phyloP scores from a whole-genome alignment of 257 asterid species.

The Solanum clarkiae region DNA sequence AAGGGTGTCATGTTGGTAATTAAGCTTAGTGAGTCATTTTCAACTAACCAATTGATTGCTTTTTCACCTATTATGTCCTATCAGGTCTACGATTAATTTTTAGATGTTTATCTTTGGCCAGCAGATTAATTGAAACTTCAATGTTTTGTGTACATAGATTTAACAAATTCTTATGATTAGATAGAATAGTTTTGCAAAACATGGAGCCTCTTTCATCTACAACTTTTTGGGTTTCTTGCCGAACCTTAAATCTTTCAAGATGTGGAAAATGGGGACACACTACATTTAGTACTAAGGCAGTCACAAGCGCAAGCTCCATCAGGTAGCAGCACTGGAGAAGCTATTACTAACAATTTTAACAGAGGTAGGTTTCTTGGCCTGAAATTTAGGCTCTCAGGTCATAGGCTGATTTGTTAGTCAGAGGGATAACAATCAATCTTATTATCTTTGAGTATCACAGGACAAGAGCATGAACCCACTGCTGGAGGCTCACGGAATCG shows the following conservation, averaged over 20 bases:
- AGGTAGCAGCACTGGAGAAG: slow-evolving; percentile 32
- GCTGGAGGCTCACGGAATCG: slow-evolving; percentile 46
- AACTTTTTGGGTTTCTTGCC: not conserved
- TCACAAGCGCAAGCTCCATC: slow-evolving; percentile 41
- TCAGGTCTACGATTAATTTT: not conserved
- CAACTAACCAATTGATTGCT: not conserved
- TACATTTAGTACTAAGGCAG: slow-evolving; percentile 87
- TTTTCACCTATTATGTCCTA: not conserved
- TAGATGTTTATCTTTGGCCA: not conserved
- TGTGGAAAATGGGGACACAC: slow-evolving; percentile 82
- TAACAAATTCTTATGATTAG: not conserved
- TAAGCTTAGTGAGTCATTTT: not conserved
- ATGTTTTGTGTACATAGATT: not conserved
- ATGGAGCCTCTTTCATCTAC: not conserved
- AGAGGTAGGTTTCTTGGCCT: slow-evolving; percentile 29
- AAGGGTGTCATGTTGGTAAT: not conserved
- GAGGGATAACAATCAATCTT: not conserved
- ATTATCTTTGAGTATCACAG: slow-evolving; percentile 22
- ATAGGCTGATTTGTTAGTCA: not conserved
- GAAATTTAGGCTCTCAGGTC: not conserved
- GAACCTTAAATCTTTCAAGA: slow-evolving; percentile 49
- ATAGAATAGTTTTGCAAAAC: not conserved
- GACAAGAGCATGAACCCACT: slow-evolving; percentile 38
- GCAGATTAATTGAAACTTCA: not conserved
- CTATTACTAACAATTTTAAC: slow-evolving; percentile 33